Percentiles rank a stretch among this genome's conserved stretches.
These are phyloP conservation scores for Coccomyxa sp. DNA, from an alignment of 139 green algal species.

Conservation along the genomic window DNA sequence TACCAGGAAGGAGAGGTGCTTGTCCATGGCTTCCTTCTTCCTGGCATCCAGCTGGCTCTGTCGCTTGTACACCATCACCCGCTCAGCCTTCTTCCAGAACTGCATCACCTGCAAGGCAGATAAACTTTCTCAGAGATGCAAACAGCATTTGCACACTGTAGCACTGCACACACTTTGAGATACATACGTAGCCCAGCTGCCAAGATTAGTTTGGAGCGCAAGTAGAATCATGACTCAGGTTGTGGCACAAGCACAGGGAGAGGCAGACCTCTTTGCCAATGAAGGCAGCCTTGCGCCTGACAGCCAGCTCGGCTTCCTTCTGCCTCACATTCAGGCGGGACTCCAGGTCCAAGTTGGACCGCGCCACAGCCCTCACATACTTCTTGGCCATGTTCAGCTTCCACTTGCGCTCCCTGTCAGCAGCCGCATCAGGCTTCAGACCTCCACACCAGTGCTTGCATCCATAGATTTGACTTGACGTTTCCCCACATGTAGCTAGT, in stretches of 20 bases:
- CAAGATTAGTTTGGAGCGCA: background rate
- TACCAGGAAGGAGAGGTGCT: conserved; percentile 88
- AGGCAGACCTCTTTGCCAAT: conserved; percentile 65
- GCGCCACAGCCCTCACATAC: conserved; percentile 44
- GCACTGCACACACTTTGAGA: background rate
- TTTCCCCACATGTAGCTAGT: background rate
- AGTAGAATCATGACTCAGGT: background rate
- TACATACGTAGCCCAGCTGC: background rate
- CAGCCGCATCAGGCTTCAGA: too few species aligned
- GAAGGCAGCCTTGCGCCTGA: conserved; percentile 40
- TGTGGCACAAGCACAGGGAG: background rate
- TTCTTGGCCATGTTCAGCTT: conserved; percentile 74
- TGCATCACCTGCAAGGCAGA: conserved; percentile 53
- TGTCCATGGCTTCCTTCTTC: conserved; percentile 73
- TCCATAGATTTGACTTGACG: too few species aligned
- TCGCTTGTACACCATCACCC: conserved; percentile 87
- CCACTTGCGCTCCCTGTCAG: conserved; percentile 62
- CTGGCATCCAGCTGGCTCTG: conserved; percentile 47
- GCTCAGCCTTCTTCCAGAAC: conserved; percentile 91
- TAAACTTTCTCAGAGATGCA: too few species aligned
- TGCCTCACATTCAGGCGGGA: conserved; percentile 37
- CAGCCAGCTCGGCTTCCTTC: conserved; percentile 31
- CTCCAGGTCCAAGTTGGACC: conserved; percentile 72
- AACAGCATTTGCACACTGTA: background rate
- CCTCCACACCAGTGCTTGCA: background rate